Conservation (phyloP, 1,284 basidiomycete species). For the Cutaneotrichosporon arboriforme region DNA sequence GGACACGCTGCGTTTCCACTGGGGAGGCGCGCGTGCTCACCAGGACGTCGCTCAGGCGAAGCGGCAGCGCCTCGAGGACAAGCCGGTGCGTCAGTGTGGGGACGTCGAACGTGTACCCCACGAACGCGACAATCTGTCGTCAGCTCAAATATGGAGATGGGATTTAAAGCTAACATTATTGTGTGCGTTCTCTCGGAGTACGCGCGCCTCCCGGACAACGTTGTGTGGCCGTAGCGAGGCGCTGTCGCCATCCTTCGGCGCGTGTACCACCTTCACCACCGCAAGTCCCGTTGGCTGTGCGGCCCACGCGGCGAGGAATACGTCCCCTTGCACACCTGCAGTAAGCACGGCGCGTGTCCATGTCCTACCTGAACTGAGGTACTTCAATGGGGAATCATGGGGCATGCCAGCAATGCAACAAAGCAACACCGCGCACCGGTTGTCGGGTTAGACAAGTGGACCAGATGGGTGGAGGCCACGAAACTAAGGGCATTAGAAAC, state of each 20-base stretch:
- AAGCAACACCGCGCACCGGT: neutral
- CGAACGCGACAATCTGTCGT: constrained; percentile 9
- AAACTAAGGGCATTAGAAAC: neutral
- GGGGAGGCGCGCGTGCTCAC: neutral
- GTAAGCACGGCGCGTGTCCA: neutral
- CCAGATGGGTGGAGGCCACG: neutral
- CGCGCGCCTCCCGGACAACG: constrained; percentile 10
- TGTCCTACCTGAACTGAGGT: constrained; percentile 5
- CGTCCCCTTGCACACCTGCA: constrained; percentile 8
- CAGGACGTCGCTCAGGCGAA: neutral
- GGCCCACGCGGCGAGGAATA: neutral
- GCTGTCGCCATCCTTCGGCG: constrained; percentile 4
- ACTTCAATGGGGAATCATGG: neutral
- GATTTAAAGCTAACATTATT: too few species aligned
- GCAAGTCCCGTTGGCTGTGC: neutral
- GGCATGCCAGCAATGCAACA: neutral
- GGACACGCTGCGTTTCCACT: too few species aligned
- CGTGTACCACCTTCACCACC: constrained; percentile 14
- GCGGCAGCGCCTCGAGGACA: constrained; percentile 7
- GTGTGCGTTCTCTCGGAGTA: neutral
- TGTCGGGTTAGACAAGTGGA: too few species aligned
- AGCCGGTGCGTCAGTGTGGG: constrained; percentile 3
- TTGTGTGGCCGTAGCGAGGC: constrained; percentile 9
- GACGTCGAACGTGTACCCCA: constrained; percentile 4
- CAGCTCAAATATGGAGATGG: neutral